Percentiles rank a stretch among this genome's conserved stretches.
These are phyloP conservation scores for Myxozyma monticola DNA, from an alignment of 805 yeast genomes.

Conservation along the genomic window DNA sequence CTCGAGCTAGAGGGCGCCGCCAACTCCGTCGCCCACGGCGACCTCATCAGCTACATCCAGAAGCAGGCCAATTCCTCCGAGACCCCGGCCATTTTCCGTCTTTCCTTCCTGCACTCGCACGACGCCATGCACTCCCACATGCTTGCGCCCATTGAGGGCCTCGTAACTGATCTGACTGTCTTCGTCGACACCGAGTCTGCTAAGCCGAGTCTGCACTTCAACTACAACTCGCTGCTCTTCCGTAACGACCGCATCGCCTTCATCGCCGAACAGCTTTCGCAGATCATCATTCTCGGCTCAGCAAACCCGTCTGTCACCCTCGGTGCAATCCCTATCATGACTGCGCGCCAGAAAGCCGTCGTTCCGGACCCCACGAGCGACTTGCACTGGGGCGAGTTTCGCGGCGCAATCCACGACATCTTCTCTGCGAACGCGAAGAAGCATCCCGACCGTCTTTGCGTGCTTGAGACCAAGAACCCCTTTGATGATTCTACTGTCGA, in stretches of 20 bases:
- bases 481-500: slow-evolving; percentile 50
- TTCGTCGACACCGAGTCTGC: slow-evolving; percentile 41
- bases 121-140: slow-evolving; percentile 13
- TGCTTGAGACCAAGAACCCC: slow-evolving; percentile 83
- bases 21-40: slow-evolving; percentile 53
- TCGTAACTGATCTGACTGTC: slow-evolving; percentile 61
- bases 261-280: slow-evolving; percentile 69
- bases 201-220: slow-evolving; percentile 41
- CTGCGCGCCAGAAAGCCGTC: slow-evolving; percentile 57
- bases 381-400: slow-evolving; percentile 84
- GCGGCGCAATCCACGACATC: slow-evolving; percentile 97
- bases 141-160: slow-evolving; percentile 23
- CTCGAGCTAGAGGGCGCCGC: slow-evolving; percentile 35
- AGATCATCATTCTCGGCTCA: slow-evolving; percentile 44
- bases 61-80: slow-evolving; percentile 51
- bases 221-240: slow-evolving; percentile 76
- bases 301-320: slow-evolving; percentile 45
- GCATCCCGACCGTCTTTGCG: slow-evolving; percentile 86
- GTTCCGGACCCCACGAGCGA: slow-evolving; percentile 88
- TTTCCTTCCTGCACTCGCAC: slow-evolving; percentile 28
- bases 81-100: slow-evolving; percentile 62
- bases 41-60: slow-evolving; percentile 56
- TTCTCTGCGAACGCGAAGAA: slow-evolving; percentile 82
- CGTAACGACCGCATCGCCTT: slow-evolving; percentile 65
- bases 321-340: slow-evolving; percentile 66